Evolutionary conservation across 2,329 filamentous ascomycete genomes (phyloP), one percentile per base, ranked within the genome.

Genomic region (Verticillium zaregamsianum): DNA sequence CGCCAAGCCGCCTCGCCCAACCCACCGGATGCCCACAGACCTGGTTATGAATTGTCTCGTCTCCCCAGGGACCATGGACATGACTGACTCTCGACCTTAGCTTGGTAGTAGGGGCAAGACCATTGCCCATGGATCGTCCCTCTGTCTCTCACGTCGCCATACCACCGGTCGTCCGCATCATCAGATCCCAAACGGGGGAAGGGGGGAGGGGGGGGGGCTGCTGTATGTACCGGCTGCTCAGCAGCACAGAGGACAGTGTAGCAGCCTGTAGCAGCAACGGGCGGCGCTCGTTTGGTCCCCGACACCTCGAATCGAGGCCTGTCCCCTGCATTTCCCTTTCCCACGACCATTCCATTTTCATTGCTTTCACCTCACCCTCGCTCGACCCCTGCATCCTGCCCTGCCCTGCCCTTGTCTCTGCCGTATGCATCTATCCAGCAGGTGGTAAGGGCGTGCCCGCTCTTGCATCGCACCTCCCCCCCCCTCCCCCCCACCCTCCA

Each of bases 271-370:
- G 61, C 63, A 64, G 61, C 63, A 61, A 61, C 59, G 61, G 57
- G 31, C 57, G 37, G n/a, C 32, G 35, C 49, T 65, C 62, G 61
- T 62, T 52, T 59, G 59, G 62, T 59, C 64, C 63, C 62, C 62
- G 63, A 65, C 64, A 65, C 63, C 62, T 62, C 59, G 63, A 64
- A 62, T 65, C 62, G 60, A 65, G 62, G 59, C 63, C 62, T 65
- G 59, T 59, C 59, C 63, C 61, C 63, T 64, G 62, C 40, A 49
- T 49, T 23, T 49, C 40, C 11, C 40, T 49, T 49, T 20, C 28
- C 28, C 28, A 28, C 28, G 28, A 6, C 28, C 28, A 28, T 28
- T 28, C 40, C 40, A 49, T 49, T 49, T 49, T n/a, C 40, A 49
- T 49, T 49, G 40, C 40, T 8, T 25, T 49, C 40, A 23, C 40